Evolutionary conservation across 1,139 yeast genomes (phyloP), one percentile per base, ranked within the genome.

Genomic region (Petasospora fabianii): DNA sequence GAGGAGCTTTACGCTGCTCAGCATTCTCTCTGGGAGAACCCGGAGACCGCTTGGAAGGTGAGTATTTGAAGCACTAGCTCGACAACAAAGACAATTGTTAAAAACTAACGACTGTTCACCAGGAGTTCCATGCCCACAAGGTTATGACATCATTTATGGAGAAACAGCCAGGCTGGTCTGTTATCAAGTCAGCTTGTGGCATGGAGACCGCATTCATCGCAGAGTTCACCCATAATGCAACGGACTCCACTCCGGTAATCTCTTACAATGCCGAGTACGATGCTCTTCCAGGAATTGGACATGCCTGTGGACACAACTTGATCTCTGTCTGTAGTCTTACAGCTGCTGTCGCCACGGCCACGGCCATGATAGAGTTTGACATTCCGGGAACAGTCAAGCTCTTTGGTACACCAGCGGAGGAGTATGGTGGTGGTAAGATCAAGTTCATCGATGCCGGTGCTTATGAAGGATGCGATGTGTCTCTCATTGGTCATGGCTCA

Each of bases 291-390:
- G 32, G 27, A 18, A 30, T 40, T 11, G 43, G 43, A 14, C 43
- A 40, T 20, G 43, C 38, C 10, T 40, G 43, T 34, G 43, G 43
- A 8, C 43, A 40, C 16, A 40, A 40, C 32, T 22, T 40, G 27
- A 40, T 40, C 26, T 18, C 38, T 8, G 24, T 27, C 15, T 34
- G 38, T 29, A 34, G 39, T 15, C 27, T 40, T 17, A 27, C 36
- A 7, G 34, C 34, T 24, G 41, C 43, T 3, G 5, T 36, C 15
- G 11, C 43, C 17, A 31, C 33, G 3, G 30, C 41, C 3, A 4
- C 20, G 16, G 43, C 41, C 10, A 34, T 40, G 41, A 9, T 13
- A 13, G 30, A 34, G 31, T 40, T 40, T n/a, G 27, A 19, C 18
- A 36, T 40, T 17, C 30, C 39, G 10, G 43, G 43, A 5, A 36